These are phyloP conservation scores for Exophiala bonariae DNA, from an alignment of 2,329 filamentous ascomycete genomes.

Conservation along the genomic window DNA sequence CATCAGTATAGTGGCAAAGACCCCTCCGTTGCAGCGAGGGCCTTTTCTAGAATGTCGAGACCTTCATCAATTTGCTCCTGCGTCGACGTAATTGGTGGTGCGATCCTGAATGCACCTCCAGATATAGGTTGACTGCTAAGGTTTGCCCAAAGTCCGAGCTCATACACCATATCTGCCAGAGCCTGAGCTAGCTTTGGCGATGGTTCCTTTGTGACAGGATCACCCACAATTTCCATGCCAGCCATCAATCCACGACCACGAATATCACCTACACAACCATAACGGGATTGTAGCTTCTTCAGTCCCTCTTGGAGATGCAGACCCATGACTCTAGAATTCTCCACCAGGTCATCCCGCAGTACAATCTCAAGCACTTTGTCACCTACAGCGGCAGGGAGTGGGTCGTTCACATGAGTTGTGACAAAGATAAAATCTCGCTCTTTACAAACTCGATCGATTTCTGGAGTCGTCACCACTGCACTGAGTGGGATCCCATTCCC, in stretches of 20 bases:
- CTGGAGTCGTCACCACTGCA: slow-evolving; percentile 55
- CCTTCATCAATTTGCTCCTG: slow-evolving; percentile 9
- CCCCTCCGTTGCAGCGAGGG: background rate
- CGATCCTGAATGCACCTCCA: slow-evolving; percentile 58
- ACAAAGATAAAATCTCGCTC: slow-evolving; percentile 57
- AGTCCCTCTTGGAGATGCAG: slow-evolving; percentile 48
- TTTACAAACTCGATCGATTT: slow-evolving; percentile 49
- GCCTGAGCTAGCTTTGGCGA: slow-evolving; percentile 47
- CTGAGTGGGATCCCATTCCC: slow-evolving; percentile 45
- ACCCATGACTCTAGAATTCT: slow-evolving; percentile 45
- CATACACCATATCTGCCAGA: slow-evolving; percentile 49
- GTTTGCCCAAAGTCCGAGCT: slow-evolving; percentile 45
- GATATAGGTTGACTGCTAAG: slow-evolving; percentile 57
- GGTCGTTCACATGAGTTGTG: slow-evolving; percentile 64
- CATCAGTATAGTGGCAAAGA: too few relatives aligned
- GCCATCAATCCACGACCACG: slow-evolving; percentile 59
- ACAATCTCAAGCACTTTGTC: slow-evolving; percentile 63
- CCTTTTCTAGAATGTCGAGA: slow-evolving; percentile 11
- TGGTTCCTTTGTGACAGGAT: slow-evolving; percentile 47
- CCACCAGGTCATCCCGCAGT: slow-evolving; percentile 55
- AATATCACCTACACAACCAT: slow-evolving; percentile 61
- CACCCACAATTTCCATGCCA: slow-evolving; percentile 57
- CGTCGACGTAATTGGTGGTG: slow-evolving; percentile 46
- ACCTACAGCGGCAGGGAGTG: slow-evolving; percentile 59
- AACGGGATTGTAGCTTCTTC: slow-evolving; percentile 45